phyloP scores from a whole-genome alignment of 805 yeast genomes.

The Kuraishia hungarica region DNA sequence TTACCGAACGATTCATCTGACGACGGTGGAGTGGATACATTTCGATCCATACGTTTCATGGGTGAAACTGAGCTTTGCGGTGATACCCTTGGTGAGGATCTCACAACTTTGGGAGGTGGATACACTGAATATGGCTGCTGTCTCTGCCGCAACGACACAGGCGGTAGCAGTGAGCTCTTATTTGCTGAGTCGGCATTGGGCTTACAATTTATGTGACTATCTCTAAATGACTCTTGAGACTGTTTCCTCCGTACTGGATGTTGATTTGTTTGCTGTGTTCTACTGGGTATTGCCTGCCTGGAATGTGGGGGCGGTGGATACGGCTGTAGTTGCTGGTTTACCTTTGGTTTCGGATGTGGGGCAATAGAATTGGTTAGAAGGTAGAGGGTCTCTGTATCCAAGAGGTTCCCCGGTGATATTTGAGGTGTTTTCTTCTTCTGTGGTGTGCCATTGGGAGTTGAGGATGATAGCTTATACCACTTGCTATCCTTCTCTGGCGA shows the following conservation, averaged over 20 bases:
- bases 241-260: neutral
- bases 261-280: neutral
- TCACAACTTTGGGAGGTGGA: neutral
- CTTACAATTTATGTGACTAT: neutral
- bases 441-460: neutral
- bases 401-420: neutral
- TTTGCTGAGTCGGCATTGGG: neutral
- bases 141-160: neutral
- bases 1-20: neutral
- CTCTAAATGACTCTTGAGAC: neutral
- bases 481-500: neutral
- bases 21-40: neutral
- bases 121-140: neutral
- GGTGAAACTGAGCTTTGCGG: neutral
- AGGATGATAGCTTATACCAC: neutral
- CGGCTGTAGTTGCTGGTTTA: neutral
- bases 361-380: neutral
- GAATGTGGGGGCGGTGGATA: neutral
- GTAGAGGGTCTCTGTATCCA: conserved; percentile 1
- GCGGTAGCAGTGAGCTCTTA: neutral
- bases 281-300: neutral
- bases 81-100: neutral
- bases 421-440: neutral
- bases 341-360: neutral
- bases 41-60: neutral